These are phyloP conservation scores for Lactifluus pinguis DNA, from an alignment of 768 basidiomycete genomes.

Conservation along the genomic window DNA sequence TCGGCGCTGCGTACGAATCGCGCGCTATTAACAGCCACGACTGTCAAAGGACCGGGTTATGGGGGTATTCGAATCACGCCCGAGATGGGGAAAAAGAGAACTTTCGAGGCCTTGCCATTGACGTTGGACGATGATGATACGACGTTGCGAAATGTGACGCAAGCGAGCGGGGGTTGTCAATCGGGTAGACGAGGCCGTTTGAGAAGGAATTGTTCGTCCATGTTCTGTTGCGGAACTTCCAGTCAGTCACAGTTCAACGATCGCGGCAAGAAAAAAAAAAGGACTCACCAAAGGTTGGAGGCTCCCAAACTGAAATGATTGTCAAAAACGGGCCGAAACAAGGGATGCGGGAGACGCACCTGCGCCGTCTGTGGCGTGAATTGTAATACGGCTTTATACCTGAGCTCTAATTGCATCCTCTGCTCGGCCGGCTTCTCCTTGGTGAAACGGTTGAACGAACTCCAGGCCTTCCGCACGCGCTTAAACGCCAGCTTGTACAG, in stretches of 20 bases:
- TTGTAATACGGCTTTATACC: not conserved
- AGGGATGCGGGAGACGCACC: not conserved
- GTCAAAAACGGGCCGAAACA: not conserved
- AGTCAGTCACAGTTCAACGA: not conserved
- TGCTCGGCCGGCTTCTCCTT: not conserved
- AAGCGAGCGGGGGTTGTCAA: not conserved
- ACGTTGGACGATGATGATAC: too few relatives aligned
- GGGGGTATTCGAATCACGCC: too few relatives aligned
- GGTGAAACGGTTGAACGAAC: not conserved
- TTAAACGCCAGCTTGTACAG: slow-evolving; percentile 1
- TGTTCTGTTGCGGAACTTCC: not conserved
- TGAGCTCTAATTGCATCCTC: not conserved
- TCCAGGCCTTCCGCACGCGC: not conserved
- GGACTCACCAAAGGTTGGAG: slow-evolving; percentile 1
- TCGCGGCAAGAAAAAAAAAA: too few relatives aligned
- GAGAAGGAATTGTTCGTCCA: not conserved
- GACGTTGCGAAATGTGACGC: not conserved
- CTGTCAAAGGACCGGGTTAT: too few relatives aligned
- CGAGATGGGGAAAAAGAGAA: too few relatives aligned
- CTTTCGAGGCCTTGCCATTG: too few relatives aligned
- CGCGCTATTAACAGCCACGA: too few relatives aligned
- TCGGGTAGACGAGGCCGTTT: not conserved
- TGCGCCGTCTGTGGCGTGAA: not conserved
- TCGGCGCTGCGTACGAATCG: too few relatives aligned
- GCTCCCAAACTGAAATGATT: not conserved